Conservation (phyloP, 495 filamentous ascomycete genomes). For the Lasiosphaeris hirsuta region DNA sequence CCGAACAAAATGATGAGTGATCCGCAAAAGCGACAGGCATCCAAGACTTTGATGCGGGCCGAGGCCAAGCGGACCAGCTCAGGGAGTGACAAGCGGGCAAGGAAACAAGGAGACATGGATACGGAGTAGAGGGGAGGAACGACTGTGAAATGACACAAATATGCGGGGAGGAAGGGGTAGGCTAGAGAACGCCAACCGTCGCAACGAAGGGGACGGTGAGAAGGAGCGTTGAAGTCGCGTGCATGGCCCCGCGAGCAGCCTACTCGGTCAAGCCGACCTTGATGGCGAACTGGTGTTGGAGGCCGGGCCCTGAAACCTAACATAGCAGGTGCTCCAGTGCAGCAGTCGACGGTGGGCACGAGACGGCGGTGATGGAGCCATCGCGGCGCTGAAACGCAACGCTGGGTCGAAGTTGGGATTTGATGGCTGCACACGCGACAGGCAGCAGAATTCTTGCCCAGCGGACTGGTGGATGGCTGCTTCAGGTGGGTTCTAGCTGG, state of each 20-base stretch:
- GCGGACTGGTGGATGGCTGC: constrained; percentile 1
- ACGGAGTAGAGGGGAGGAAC: background rate
- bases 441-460: constrained; percentile 12
- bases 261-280: no score
- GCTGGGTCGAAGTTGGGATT: background rate
- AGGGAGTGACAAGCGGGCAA: background rate
- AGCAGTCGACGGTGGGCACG: no score
- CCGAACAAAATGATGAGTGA: no score
- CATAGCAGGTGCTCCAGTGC: no score
- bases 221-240: no score
- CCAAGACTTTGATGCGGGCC: background rate
- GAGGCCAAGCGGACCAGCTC: background rate
- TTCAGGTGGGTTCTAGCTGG: background rate
- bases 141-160: background rate
- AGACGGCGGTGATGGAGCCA: background rate
- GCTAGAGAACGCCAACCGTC: background rate
- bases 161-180: background rate
- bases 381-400: constrained; percentile 6
- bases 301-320: no score
- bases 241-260: no score
- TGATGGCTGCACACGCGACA: background rate
- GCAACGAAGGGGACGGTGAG: background rate
- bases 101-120: background rate
- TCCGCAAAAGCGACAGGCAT: no score
- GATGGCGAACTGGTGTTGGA: no score